Conservation (phyloP, 2,329 filamentous ascomycete species). For the Venturia asperata region DNA sequence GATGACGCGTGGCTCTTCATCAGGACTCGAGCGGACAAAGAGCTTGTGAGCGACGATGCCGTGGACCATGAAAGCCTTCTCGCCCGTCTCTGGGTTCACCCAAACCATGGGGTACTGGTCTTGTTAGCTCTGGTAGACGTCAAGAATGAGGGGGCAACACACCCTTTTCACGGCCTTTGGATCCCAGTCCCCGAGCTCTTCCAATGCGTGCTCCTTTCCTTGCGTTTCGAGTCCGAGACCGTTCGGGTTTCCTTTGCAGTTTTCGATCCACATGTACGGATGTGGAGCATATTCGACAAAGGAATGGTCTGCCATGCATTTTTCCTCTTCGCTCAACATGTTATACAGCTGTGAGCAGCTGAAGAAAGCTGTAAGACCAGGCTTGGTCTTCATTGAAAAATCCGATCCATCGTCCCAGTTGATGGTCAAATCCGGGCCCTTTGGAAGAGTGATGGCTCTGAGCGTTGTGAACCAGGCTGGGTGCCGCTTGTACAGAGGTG, state of each 20-base stretch:
- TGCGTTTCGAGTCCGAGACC: constrained; percentile 37
- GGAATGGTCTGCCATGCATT: constrained; percentile 36
- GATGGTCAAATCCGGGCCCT: constrained; percentile 32
- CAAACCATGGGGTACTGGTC: constrained; percentile 40
- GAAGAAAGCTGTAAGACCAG: constrained; percentile 40
- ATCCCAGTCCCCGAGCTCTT: constrained; percentile 35
- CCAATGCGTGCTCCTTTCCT: constrained; percentile 34
- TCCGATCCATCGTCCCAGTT: constrained; percentile 41
- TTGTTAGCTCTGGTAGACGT: constrained; percentile 8
- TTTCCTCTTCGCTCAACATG: constrained; percentile 38
- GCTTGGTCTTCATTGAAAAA: constrained; percentile 37
- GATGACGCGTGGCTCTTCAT: constrained; percentile 32
- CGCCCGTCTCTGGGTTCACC: constrained; percentile 38
- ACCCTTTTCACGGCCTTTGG: constrained; percentile 31
- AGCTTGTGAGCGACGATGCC: constrained; percentile 36
- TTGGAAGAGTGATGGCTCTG: constrained; percentile 35
- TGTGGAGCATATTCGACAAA: constrained; percentile 43
- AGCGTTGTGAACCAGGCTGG: constrained; percentile 40
- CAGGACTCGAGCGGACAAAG: constrained; percentile 32
- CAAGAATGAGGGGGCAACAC: neutral
- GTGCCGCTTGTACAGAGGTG: constrained; percentile 38
- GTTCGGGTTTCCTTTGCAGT: constrained; percentile 36
- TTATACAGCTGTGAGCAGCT: constrained; percentile 39
- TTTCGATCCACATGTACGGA: constrained; percentile 39
- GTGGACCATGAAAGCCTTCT: constrained; percentile 41